Evolutionary conservation across 352 stramenopile species (phyloP).

Genomic region (Sclerospora graminicola): DNA sequence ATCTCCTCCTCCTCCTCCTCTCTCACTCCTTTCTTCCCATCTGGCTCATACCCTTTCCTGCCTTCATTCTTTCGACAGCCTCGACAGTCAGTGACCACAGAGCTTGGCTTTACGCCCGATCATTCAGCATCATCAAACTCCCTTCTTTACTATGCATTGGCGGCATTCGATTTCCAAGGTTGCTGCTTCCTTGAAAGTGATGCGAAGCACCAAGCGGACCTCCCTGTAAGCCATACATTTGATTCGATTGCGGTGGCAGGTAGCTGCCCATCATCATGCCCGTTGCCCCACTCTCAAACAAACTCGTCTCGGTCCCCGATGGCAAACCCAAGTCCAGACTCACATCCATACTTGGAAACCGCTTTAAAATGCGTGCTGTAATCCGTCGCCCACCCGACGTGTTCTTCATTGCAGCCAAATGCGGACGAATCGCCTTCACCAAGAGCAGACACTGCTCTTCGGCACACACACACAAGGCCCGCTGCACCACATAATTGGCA

Average conservation of each 20-base stretch:
- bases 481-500: slow-evolving; percentile 98
- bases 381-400: slow-evolving; percentile 91
- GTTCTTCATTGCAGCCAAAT: slow-evolving; percentile 92
- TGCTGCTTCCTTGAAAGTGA: slow-evolving; percentile 17
- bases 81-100: no score
- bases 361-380: slow-evolving; percentile 92
- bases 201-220: slow-evolving; percentile 12
- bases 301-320: slow-evolving; percentile 15
- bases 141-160: slow-evolving; percentile 21
- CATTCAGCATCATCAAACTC: slow-evolving; percentile 28
- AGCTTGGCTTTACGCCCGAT: slow-evolving; percentile 25
- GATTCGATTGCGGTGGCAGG: slow-evolving; percentile 22
- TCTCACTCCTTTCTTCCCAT: slow-evolving; percentile 16
- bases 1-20: slow-evolving; percentile 9
- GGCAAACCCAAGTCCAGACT: slow-evolving; percentile 58
- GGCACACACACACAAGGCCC: slow-evolving; percentile 90
- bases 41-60: background rate
- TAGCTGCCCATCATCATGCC: slow-evolving; percentile 24
- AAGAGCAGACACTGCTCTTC: slow-evolving; percentile 91
- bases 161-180: slow-evolving; percentile 17
- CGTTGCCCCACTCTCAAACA: slow-evolving; percentile 22
- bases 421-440: slow-evolving; percentile 93
- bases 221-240: slow-evolving; percentile 26
- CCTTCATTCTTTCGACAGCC: background rate
- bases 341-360: slow-evolving; percentile 93